phyloP scores from a whole-genome alignment of 495 filamentous ascomycete genomes.

The Penicillium salamii region DNA sequence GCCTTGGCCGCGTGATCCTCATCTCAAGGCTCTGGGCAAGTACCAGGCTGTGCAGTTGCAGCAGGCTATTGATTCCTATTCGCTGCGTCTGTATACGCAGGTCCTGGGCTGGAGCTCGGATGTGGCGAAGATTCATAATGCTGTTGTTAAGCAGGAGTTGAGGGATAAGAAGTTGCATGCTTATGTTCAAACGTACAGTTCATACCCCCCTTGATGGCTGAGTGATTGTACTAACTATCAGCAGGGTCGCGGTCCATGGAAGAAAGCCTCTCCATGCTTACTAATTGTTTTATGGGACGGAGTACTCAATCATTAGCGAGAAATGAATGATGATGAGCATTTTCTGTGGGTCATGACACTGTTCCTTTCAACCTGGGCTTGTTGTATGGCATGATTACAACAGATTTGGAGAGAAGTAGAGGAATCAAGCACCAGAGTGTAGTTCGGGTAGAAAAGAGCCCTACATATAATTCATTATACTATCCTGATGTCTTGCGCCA shows the following conservation, averaged over 20 bases:
- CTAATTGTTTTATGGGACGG: not conserved
- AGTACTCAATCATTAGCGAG: not conserved
- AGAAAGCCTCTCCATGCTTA: constrained; percentile 11
- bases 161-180: constrained; percentile 30
- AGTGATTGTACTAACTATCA: constrained; percentile 10
- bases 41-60: constrained; percentile 57
- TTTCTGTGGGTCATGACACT: too few species aligned
- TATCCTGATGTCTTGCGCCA: too few species aligned
- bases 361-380: too few species aligned
- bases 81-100: constrained; percentile 55
- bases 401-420: too few species aligned
- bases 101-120: constrained; percentile 40
- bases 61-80: constrained; percentile 55
- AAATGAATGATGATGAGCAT: too few species aligned
- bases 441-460: too few species aligned
- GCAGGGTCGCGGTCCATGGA: constrained; percentile 20
- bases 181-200: constrained; percentile 19
- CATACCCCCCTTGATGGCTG: not conserved
- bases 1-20: constrained; percentile 62
- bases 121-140: constrained; percentile 21
- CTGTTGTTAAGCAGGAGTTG: constrained; percentile 18
- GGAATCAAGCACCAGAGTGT: too few species aligned
- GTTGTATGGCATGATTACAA: too few species aligned
- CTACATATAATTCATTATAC: too few species aligned
- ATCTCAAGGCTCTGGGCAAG: constrained; percentile 62